Evolutionary conservation across 116 monocot species (phyloP).

Genomic region (Thalassia testudinum): DNA sequence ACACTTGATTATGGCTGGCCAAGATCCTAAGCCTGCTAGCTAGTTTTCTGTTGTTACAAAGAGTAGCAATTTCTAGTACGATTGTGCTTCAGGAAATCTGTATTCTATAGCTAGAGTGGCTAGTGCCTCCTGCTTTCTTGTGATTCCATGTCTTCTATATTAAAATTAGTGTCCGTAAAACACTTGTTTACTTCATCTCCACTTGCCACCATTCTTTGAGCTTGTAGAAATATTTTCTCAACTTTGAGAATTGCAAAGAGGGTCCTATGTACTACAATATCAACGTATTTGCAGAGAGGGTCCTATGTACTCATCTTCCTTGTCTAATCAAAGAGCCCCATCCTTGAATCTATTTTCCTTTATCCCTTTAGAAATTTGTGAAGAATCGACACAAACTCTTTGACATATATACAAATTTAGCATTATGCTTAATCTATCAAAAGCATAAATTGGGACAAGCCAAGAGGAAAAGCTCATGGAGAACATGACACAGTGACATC

Average conservation of each 20-base stretch:
- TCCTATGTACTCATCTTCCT: constrained; percentile 70
- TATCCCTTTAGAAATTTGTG: constrained; percentile 24
- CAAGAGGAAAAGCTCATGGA: too few species aligned
- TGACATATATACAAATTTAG: constrained; percentile 19
- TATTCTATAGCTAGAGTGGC: constrained; percentile 33
- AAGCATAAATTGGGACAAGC: too few species aligned
- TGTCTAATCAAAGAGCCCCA: constrained; percentile 68
- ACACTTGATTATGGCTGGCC: too few species aligned
- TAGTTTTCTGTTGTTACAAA: constrained; percentile 75
- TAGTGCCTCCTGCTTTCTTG: constrained; percentile 43
- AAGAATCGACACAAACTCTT: constrained; percentile 25
- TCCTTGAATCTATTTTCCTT: constrained; percentile 52
- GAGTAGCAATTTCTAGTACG: constrained; percentile 53
- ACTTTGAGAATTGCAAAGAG: constrained; percentile 64
- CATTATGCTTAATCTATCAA: too few species aligned
- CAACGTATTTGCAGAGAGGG: constrained; percentile 84
- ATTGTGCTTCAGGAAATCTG: constrained; percentile 34
- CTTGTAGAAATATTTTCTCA: constrained; percentile 42
- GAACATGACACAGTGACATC: too few species aligned
- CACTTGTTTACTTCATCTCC: constrained; percentile 1
- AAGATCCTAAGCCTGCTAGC: constrained; percentile 62
- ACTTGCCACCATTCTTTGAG: constrained; percentile 4
- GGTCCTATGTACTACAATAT: constrained; percentile 83
- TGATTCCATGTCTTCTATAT: constrained; percentile 45
- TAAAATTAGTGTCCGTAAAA: constrained; percentile 50